Evolutionary conservation across 352 stramenopile species (phyloP), one percentile per base, ranked within the genome.

Genomic region (Globisporangium okanoganense): DNA sequence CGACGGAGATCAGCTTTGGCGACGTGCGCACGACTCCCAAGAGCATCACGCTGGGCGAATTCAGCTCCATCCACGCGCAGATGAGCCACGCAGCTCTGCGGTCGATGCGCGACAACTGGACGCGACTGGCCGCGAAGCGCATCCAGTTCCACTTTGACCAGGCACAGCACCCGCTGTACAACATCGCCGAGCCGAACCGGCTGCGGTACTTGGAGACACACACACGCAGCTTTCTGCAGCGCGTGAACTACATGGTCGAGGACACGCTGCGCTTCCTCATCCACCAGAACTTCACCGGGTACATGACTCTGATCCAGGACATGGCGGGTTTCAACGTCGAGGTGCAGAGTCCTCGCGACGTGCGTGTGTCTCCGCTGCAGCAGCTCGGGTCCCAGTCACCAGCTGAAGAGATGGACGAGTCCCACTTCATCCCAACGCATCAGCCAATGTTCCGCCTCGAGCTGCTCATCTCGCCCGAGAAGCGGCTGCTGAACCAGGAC

Each of bases 201-300:
- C 65, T 78, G 25, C 76, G 77, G 50, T 95, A 95, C 56, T n/a
- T 90, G 25, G 64, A 72, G 13, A 86, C 79, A 13, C 71, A 72
- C 9, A 66, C 88, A 16, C 78, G 69, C 13, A 64, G 61, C 2
- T 85, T 94, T 43, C 65, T 95, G 14, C 82, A 85, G 58, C 82
- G 86, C 20, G 75, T 94, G 7, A 92, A 93, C 53, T 92, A 92
- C 65, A 92, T 93, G 78, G 62, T 93, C 8, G 80, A 90, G 70
- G 76, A 90, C 50, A 84, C 80, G 4, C 66, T 95, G 14, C 79
- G 79, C 0, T 47, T 78, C 16, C 48, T 95, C 5, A 78, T 94
- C 27, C 62, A 76, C 18, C 62, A 78, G 9, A 94, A 93, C 36
- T 93, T 94, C 50, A 55, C 78, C 14, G 70, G 75, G 5, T 95